Evolutionary conservation across 305 asterid genomes (phyloP).

Genomic region (Vinca major): DNA sequence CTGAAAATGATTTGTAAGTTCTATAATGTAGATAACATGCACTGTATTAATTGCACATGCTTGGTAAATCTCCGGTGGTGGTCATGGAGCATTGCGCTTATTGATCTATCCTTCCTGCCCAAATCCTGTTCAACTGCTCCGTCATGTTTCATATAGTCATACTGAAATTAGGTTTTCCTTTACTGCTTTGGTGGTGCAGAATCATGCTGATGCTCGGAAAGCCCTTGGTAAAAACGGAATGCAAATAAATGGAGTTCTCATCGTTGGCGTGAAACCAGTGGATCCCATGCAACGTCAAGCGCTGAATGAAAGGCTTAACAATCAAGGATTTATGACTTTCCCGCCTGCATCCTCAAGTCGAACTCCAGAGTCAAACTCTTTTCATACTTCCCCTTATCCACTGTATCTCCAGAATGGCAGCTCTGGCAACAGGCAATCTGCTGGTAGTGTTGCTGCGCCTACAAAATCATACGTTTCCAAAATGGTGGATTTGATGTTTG

Average conservation of each 20-base stretch:
- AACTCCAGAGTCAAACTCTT: constrained; percentile 37
- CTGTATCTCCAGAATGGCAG: constrained; percentile 57
- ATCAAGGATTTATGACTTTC: constrained; percentile 71
- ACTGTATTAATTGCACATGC: not conserved
- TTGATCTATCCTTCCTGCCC: not conserved
- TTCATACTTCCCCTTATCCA: constrained; percentile 48
- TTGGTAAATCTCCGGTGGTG: not conserved
- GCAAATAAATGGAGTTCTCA: constrained; percentile 78
- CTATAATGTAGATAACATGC: not conserved
- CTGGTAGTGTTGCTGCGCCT: constrained; percentile 77
- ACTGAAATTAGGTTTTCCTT: not conserved
- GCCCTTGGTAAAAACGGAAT: constrained; percentile 84
- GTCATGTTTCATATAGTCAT: not conserved
- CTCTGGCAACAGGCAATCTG: constrained; percentile 36
- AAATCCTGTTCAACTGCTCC: not conserved
- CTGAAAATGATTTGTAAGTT: not conserved
- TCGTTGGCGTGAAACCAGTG: constrained; percentile 83
- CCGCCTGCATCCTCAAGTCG: constrained; percentile 52
- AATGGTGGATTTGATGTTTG: constrained; percentile 80
- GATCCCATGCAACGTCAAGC: constrained; percentile 75
- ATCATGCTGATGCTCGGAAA: constrained; percentile 76
- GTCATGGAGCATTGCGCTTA: not conserved
- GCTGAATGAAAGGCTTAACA: constrained; percentile 56
- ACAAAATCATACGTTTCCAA: constrained; percentile 78
- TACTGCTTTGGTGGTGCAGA: constrained; percentile 36